phyloP scores from a whole-genome alignment of 371 early-diverging fungal genomes.

The Lichtheimia hyalospora region DNA sequence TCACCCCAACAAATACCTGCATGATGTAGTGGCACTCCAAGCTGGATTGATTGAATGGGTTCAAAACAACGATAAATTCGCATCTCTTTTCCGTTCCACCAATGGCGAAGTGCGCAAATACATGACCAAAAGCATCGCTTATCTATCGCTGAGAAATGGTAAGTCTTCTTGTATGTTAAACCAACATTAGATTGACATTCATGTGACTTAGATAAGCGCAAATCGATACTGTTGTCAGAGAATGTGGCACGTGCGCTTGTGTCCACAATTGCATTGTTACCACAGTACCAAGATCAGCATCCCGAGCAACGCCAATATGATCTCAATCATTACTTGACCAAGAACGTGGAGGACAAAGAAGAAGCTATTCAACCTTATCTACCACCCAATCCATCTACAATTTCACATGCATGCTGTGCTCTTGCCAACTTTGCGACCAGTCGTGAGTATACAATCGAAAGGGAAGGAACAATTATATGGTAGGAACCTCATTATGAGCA shows the following conservation, averaged over 20 bases:
- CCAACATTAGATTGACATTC: background rate
- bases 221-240: constrained; percentile 47
- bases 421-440: constrained; percentile 66
- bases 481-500: background rate
- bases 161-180: background rate
- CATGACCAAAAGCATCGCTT: constrained; percentile 59
- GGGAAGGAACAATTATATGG: no score
- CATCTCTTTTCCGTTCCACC: constrained; percentile 27
- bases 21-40: constrained; percentile 28
- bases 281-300: constrained; percentile 9
- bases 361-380: background rate
- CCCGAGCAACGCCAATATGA: constrained; percentile 12
- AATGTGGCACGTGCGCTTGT: constrained; percentile 50
- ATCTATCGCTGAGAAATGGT: constrained; percentile 59
- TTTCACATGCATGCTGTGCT: constrained; percentile 63
- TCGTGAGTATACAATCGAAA: constrained; percentile 16
- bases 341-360: background rate
- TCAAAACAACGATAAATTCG: constrained; percentile 27
- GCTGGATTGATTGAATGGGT: constrained; percentile 38
- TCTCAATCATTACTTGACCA: constrained; percentile 5
- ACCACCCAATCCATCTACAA: constrained; percentile 31
- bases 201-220: constrained; percentile 45
- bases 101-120: constrained; percentile 53
- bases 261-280: constrained; percentile 31
- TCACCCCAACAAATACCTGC: background rate